Evolutionary conservation across 768 basidiomycete species (phyloP), one percentile per base, ranked within the genome.

Genomic region (Lentinula aciculospora): DNA sequence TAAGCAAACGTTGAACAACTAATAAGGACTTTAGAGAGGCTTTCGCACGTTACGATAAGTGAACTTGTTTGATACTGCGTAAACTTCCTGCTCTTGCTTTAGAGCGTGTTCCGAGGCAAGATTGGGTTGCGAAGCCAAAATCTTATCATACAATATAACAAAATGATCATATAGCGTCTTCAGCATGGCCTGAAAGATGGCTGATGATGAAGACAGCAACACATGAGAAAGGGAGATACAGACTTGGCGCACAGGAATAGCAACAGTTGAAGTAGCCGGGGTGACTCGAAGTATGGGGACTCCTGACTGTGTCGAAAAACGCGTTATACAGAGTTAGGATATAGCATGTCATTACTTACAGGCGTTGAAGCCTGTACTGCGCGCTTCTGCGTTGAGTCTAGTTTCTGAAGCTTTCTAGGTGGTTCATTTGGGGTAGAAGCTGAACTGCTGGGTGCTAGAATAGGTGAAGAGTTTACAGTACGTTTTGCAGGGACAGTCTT

Each of bases 91-190:
- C 65, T 96, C 94, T 65, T 96, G 92, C 49, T 74, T 80, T 9
- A 93, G 77, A 3, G 94, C 85, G 71, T 96, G 89, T 54, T 92
- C 85, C 0, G 85, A 72, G 0, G 92, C 88, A 19, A 94, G 68
- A 23, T 76, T 72, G 0, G 88, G 84, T 58, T 85, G 76, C 13
- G 70, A 58, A 2, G 81, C 69, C 2, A 81, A 69, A 46, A 93
- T 72, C 8, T 70, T 58, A 8, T 81, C 72, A 72, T 94, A 94
- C 2, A 94, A 72, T 23, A 83, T 73, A 29, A 74, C 61, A 65
- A 91, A 94, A 64, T 89, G 87, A 25, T 88, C 82, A 63, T 85
- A 86, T 10, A 94, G 72, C 0, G 74, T 79, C 68, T 87, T 88
- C 60, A 94, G 74, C 88, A 92, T 83, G 1, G 84, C 77, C 85